Percentiles rank a stretch among this genome's conserved stretches.
Conservation (phyloP, 78 protist genomes). For the Bigelowiella natans region DNA sequence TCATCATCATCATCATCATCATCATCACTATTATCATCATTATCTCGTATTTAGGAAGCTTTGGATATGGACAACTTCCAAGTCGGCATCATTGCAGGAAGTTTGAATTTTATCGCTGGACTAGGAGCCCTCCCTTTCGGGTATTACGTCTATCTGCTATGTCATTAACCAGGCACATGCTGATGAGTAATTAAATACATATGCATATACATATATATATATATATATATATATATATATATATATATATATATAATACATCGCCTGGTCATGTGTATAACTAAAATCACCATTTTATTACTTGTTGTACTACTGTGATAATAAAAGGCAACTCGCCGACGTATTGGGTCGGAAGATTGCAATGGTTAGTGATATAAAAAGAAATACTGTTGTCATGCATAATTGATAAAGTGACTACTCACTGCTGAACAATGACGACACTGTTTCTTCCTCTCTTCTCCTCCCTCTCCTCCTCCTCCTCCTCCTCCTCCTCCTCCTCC, state of each 20-base stretch:
- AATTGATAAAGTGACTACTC: no score
- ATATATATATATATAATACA: background rate
- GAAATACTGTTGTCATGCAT: no score
- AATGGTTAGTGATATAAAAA: no score
- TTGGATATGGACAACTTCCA: background rate
- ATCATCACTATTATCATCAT: background rate
- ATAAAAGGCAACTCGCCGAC: no score
- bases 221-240: background rate
- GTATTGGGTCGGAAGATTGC: no score
- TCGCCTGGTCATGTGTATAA: no score
- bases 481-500: no score
- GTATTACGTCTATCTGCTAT: background rate
- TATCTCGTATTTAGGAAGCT: background rate
- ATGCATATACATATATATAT: background rate
- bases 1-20: background rate
- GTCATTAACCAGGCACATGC: background rate
- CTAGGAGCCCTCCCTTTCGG: background rate
- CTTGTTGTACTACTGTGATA: no score
- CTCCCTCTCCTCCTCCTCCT: no score
- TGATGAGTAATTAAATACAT: background rate
- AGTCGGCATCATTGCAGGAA: background rate
- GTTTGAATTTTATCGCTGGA: background rate
- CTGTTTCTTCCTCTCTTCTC: no score
- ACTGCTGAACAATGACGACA: no score
- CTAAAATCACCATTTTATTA: no score